A percentile compares a stretch with the other conserved stretches of the same genome.
Evolutionary conservation across 2,329 filamentous ascomycete genomes (phyloP).

Genomic region (Epicoccum sorghinum): DNA sequence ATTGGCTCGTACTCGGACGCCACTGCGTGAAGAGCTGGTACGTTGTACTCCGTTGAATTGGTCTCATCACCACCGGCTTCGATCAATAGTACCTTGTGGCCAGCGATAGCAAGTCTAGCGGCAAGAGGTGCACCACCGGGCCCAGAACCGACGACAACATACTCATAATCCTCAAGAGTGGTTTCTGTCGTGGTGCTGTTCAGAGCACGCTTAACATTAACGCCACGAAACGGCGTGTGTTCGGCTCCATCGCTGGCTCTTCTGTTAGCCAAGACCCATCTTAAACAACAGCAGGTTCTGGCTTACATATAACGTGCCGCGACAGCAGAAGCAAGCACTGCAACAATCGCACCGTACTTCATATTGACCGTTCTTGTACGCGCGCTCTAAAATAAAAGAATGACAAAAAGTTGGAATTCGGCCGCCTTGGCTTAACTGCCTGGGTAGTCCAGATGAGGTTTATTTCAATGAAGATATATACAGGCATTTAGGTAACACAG

Average conservation of each 20-base stretch:
- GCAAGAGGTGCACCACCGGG: constrained; percentile 65
- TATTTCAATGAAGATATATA: not conserved
- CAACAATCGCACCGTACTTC: constrained; percentile 8
- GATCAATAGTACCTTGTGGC: constrained; percentile 62
- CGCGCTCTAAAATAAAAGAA: too few relatives aligned
- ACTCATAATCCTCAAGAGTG: constrained; percentile 57
- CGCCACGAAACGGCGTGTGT: constrained; percentile 25
- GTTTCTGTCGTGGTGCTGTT: constrained; percentile 16
- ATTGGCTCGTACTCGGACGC: constrained; percentile 61
- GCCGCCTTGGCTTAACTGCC: not conserved
- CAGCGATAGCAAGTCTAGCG: constrained; percentile 61
- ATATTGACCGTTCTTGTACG: not conserved
- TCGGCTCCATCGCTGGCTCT: constrained; percentile 25
- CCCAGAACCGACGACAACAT: constrained; percentile 66
- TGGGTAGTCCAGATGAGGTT: too few relatives aligned
- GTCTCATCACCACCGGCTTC: constrained; percentile 65
- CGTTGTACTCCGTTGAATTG: constrained; percentile 53
- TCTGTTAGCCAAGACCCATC: constrained; percentile 1
- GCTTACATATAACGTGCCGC: constrained; percentile 23
- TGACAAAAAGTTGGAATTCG: not conserved
- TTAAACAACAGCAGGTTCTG: not conserved
- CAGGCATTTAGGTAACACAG: not conserved
- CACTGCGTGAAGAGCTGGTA: constrained; percentile 60
- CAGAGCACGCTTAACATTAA: constrained; percentile 26
- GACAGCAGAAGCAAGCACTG: constrained; percentile 15